Evolutionary conservation across 768 basidiomycete genomes (phyloP), one percentile per base, ranked within the genome.

Genomic region (Postia placenta): DNA sequence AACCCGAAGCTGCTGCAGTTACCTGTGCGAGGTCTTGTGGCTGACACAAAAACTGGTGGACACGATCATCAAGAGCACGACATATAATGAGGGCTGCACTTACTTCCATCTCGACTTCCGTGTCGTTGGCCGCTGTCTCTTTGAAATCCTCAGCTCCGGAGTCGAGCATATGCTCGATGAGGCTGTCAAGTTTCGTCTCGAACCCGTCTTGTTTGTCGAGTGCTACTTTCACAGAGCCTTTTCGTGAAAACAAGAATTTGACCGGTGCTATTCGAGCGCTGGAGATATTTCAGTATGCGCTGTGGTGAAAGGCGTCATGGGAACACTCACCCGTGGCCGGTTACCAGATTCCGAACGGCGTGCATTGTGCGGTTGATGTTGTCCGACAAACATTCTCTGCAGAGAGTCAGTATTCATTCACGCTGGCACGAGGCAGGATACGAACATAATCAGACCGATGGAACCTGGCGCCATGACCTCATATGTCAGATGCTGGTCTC

Each of bases 391-490:
- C 78, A 81, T 55, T 81, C 79, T 62, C 80, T 81, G 55, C 49
- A 39, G 49, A 41, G n/a, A 12, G 33, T 58, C 45, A 58, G 47
- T 65, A 64, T 54, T 60, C 60, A 49, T 22, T 41, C 30, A 30
- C 39, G 23, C 39, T 17, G 17, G 30, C 14, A 22, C 7, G n/a
- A 19, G 23, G 6, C 30, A 14, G 17, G 22, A 35, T 14, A 67
- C 81, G 67, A 59, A 82, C 84, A 85, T 75, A 45, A 86, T 70
- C 24, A 87, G 57, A 1, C 81, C 85, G 45, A 83, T 73, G n/a
- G 75, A 69, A 9, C 79, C 75, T 20, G 69, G 70, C 7, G 75
- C 74, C 43, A 87, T 70, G 1, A 75, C 84, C 62, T 86, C 83
- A 56, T 84, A 86, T 11, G 71, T 67, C 50, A 82, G 67, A 11